Evolutionary conservation across 352 stramenopile genomes (phyloP).

Genomic region (Globisporangium polare): DNA sequence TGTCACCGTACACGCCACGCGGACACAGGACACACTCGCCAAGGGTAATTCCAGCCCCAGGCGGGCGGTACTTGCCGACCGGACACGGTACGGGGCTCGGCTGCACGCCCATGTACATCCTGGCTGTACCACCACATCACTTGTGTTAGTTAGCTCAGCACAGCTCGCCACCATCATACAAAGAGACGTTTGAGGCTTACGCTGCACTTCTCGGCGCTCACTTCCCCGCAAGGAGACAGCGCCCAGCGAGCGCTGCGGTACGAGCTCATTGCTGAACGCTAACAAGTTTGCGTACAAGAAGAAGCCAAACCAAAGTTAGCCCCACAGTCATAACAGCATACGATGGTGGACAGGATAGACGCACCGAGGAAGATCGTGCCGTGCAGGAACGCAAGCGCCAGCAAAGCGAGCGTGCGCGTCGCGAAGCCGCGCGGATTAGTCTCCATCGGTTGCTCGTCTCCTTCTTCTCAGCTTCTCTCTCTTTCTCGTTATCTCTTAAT

Average conservation of each 20-base stretch:
- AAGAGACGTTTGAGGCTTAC: no score
- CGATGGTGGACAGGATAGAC: no score
- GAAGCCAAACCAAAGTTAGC: not conserved
- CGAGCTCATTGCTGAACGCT: slow-evolving; percentile 7
- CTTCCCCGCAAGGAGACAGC: slow-evolving; percentile 5
- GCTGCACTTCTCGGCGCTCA: not conserved
- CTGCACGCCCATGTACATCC: slow-evolving; percentile 55
- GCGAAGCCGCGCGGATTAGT: not conserved
- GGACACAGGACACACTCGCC: slow-evolving; percentile 70
- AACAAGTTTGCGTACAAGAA: no score
- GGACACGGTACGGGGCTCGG: slow-evolving; percentile 41
- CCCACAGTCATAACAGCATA: no score
- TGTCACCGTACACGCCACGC: slow-evolving; percentile 69
- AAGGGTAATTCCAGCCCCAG: slow-evolving; percentile 35
- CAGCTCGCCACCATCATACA: no score
- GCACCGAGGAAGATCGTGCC: slow-evolving; percentile 9
- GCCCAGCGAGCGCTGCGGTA: slow-evolving; percentile 1
- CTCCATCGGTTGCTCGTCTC: not conserved
- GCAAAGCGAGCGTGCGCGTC: not conserved
- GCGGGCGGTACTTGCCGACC: slow-evolving; percentile 59
- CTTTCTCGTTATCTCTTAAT: not conserved
- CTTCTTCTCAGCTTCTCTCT: not conserved
- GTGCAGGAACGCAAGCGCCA: slow-evolving; percentile 6
- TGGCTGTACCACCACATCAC: no score
- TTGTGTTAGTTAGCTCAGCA: not conserved